These are phyloP conservation scores for Suillus alpinus DNA, from an alignment of 768 basidiomycete genomes.

Conservation along the genomic window DNA sequence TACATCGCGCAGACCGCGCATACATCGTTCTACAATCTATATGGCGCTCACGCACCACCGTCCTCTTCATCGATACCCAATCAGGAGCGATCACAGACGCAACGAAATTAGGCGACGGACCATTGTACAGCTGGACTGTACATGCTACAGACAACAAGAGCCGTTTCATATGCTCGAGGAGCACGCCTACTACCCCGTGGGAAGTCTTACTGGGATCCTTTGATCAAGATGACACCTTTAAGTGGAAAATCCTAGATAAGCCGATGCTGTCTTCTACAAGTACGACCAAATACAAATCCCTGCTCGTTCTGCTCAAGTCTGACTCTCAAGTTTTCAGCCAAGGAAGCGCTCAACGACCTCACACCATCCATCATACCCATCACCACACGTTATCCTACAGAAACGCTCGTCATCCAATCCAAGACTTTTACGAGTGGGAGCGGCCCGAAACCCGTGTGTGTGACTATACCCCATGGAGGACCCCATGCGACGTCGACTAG, in stretches of 20 bases:
- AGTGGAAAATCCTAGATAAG: slow-evolving; percentile 43
- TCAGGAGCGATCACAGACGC: slow-evolving; percentile 39
- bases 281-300: slow-evolving; percentile 24
- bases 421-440: slow-evolving; percentile 11
- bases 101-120: slow-evolving; percentile 10
- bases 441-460: slow-evolving; percentile 38
- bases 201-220: slow-evolving; percentile 52
- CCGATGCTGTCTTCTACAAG: slow-evolving; percentile 40
- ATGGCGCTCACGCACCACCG: slow-evolving; percentile 54
- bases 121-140: slow-evolving; percentile 49
- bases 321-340: slow-evolving; percentile 31
- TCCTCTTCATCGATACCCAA: slow-evolving; percentile 44
- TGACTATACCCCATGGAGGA: slow-evolving; percentile 61
- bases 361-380: slow-evolving; percentile 45
- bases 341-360: slow-evolving; percentile 39
- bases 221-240: slow-evolving; percentile 15
- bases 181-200: slow-evolving; percentile 44
- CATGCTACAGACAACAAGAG: slow-evolving; percentile 44
- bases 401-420: slow-evolving; percentile 49
- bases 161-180: slow-evolving; percentile 49
- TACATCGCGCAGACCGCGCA: slow-evolving; percentile 20
- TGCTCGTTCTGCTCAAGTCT: not conserved
- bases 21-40: slow-evolving; percentile 44
- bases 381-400: slow-evolving; percentile 46
- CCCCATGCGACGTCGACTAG: slow-evolving; percentile 52